Evolutionary conservation across 208 protist genomes (phyloP), one percentile per base, ranked within the genome.

Genomic region (Acanthamoeba culbertsoni): DNA sequence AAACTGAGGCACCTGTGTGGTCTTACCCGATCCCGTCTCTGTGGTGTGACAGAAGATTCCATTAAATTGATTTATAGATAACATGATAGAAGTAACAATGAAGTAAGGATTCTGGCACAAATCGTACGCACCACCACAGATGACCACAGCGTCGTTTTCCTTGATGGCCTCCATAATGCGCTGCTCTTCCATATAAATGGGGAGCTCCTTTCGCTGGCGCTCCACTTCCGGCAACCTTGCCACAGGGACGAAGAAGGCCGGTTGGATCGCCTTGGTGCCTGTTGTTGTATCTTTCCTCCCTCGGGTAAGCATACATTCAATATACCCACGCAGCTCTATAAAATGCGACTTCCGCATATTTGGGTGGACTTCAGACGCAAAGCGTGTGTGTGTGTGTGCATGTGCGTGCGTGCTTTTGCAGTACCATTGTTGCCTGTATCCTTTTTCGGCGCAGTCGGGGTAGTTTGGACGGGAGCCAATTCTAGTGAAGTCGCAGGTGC

Each of bases 1-100:
- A 68, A 98, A 98, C 94, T 99, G 98, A 35, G 97, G 97, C 8
- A 98, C 84, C 95, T 98, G 97, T 55, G 97, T 98, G 14, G 96
- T 97, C 86, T 98, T 98, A 88, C 97, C 97, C 48, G 93, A 96
- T 33, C 96, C 95, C 18, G 73, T 91, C 28, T 96, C 91, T 55
- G 63, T 28, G 16, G 59, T 14, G 59, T 7, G 8, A 35, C 35
- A 59, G 51, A 94, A 31, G 46, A 51, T 93, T 77, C 94, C 77
- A 2, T 59, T 37, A 10, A 95, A 71, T n/a, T 7, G 33, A 42
- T 33, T 14, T 8, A 90, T n/a, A 53, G 1, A 8, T 33, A 43
- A n/a, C 16, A 26, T 2, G 40, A 14, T 26, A 40, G n/a, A n/a
- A n/a, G n/a, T n/a, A n/a, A n/a, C 35, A 8, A 48, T 18, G 23